A percentile compares a stretch with the other conserved stretches of the same genome.
Evolutionary conservation across 352 stramenopile genomes (phyloP).

Genomic region (Phytophthora multivora): DNA sequence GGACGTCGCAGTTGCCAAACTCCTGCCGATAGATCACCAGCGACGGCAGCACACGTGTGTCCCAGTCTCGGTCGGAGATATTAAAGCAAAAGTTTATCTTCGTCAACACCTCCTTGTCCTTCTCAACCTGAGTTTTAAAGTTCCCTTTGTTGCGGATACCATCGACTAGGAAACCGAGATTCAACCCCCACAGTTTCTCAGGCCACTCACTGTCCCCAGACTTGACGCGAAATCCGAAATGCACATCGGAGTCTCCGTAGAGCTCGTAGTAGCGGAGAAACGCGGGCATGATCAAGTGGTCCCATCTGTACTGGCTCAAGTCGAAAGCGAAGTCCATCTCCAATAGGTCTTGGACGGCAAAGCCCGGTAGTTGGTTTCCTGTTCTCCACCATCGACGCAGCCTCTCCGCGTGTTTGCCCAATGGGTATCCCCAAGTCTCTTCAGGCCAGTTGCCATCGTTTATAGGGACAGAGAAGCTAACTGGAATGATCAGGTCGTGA

Average conservation of each 20-base stretch:
- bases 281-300: background rate
- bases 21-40: constrained; percentile 30
- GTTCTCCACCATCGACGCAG: background rate
- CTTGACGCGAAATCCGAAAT: constrained; percentile 27
- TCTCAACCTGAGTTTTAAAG: constrained; percentile 32
- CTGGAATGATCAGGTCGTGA: background rate
- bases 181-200: constrained; percentile 17
- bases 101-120: constrained; percentile 24
- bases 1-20: constrained; percentile 40
- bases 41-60: constrained; percentile 36
- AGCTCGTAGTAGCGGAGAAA: constrained; percentile 34
- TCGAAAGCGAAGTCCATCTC: constrained; percentile 13
- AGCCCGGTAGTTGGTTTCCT: background rate
- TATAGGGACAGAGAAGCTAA: background rate
- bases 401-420: background rate
- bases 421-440: background rate
- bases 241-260: constrained; percentile 36
- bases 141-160: constrained; percentile 25
- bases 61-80: constrained; percentile 43
- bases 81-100: constrained; percentile 39
- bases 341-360: too few relatives aligned
- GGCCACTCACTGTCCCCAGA: constrained; percentile 1
- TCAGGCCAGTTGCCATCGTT: background rate
- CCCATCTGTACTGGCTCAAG: constrained; percentile 28
- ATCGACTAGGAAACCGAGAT: constrained; percentile 35